Evolutionary conservation across 371 early-diverging fungal genomes (phyloP).

Genomic region (Massospora cicadina): DNA sequence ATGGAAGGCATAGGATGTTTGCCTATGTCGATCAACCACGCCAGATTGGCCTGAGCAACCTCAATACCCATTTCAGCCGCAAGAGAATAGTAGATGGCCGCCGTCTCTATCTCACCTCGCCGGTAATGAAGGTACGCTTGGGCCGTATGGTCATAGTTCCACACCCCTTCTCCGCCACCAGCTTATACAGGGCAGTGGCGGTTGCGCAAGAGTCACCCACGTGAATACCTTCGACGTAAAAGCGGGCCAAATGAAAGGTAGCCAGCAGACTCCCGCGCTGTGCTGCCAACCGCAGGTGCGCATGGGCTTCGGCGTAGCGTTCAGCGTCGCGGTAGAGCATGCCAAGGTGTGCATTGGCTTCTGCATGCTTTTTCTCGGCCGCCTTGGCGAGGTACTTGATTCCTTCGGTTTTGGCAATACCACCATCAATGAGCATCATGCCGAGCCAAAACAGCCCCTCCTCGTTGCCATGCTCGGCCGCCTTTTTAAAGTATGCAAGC

Average conservation of each 20-base stretch:
- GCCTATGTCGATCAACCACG: constrained; percentile 69
- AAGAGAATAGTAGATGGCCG: constrained; percentile 46
- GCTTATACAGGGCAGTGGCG: constrained; percentile 30
- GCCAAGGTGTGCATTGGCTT: constrained; percentile 37
- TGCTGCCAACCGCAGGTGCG: constrained; percentile 18
- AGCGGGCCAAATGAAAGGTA: not conserved
- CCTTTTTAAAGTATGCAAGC: constrained; percentile 51
- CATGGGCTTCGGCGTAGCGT: constrained; percentile 12
- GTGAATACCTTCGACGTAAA: not conserved
- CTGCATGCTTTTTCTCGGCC: constrained; percentile 33
- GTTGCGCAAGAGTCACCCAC: constrained; percentile 3
- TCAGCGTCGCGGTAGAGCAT: constrained; percentile 18
- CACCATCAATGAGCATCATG: constrained; percentile 12
- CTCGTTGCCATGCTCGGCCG: constrained; percentile 25
- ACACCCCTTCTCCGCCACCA: constrained; percentile 66
- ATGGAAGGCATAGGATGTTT: constrained; percentile 12
- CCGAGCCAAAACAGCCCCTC: not conserved
- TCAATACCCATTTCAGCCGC: constrained; percentile 78
- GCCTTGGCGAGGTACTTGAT: constrained; percentile 35
- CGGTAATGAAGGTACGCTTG: constrained; percentile 31
- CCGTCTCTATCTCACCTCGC: constrained; percentile 44
- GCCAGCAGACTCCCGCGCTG: constrained; percentile 11
- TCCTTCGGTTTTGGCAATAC: constrained; percentile 34
- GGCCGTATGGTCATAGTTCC: constrained; percentile 46
- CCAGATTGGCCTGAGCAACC: constrained; percentile 68